A percentile compares a stretch with the other conserved stretches of the same genome.
phyloP scores from a whole-genome alignment of 2,329 filamentous ascomycete genomes.

The Plenodomus lindquistii region DNA sequence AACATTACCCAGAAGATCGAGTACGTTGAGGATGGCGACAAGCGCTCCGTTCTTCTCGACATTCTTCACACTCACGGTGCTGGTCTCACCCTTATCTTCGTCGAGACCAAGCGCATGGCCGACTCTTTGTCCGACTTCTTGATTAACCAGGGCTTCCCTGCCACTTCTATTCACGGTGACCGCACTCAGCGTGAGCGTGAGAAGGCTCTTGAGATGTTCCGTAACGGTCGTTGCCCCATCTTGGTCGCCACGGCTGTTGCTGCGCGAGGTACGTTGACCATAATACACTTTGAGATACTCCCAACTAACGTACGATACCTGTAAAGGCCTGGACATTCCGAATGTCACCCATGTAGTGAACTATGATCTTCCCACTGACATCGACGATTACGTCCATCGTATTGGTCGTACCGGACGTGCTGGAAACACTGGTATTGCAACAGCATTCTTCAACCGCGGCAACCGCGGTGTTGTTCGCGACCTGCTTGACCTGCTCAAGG shows the following conservation, averaged over 20 bases:
- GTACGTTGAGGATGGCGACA: constrained; percentile 95
- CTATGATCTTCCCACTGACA: constrained; percentile 98
- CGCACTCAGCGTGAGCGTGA: constrained; percentile 99
- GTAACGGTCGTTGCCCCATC: constrained; percentile 92
- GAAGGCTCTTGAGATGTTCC: constrained; percentile 96
- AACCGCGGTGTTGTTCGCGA: constrained; percentile 98
- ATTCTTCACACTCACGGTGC: constrained; percentile 93
- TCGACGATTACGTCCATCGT: constrained; percentile 98
- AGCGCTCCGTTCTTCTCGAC: constrained; percentile 95
- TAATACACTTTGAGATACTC: not conserved
- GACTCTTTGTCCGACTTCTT: constrained; percentile 97
- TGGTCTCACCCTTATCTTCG: constrained; percentile 94
- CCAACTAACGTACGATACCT: not conserved
- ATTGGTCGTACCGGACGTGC: constrained; percentile 99
- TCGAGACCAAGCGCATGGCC: constrained; percentile 99
- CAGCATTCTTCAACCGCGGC: constrained; percentile 99
- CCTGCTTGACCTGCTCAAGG: constrained; percentile 95
- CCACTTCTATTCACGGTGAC: constrained; percentile 97
- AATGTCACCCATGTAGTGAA: constrained; percentile 98
- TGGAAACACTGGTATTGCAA: constrained; percentile 97
- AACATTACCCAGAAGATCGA: constrained; percentile 99
- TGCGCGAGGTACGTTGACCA: too few species aligned
- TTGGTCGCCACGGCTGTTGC: constrained; percentile 96
- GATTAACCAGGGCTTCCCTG: constrained; percentile 97
- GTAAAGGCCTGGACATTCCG: constrained; percentile 77